Percentiles rank a stretch among this genome's conserved stretches.
Evolutionary conservation across 495 filamentous ascomycete genomes (phyloP).

Genomic region (Sphaerosporella brunnea): DNA sequence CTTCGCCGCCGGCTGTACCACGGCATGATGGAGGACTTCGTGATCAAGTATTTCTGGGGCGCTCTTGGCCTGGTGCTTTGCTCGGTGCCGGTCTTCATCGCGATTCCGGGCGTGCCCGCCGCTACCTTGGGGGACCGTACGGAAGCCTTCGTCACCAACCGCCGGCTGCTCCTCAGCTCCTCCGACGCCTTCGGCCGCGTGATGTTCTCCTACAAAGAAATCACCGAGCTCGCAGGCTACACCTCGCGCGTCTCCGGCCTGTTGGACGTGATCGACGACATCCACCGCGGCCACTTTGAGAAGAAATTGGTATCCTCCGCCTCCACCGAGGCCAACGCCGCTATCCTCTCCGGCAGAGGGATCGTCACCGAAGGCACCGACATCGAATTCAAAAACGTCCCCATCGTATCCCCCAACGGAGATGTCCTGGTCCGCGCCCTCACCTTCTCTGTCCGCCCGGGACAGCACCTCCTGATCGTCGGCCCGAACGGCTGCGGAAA

Average conservation of each 20-base stretch:
- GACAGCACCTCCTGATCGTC: constrained; percentile 84
- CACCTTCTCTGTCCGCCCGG: constrained; percentile 67
- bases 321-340: constrained; percentile 54
- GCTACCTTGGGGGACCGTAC: constrained; percentile 77
- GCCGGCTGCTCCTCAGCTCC: constrained; percentile 72
- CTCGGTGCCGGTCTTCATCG: constrained; percentile 90
- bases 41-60: constrained; percentile 99
- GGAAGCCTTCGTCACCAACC: constrained; percentile 87
- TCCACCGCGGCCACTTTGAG: constrained; percentile 71
- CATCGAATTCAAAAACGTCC: constrained; percentile 78
- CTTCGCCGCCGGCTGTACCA: constrained; percentile 77
- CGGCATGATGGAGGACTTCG: constrained; percentile 96
- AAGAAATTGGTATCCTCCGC: constrained; percentile 90
- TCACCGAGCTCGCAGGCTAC: constrained; percentile 91
- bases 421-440: constrained; percentile 71
- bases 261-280: constrained; percentile 85
- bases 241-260: constrained; percentile 79
- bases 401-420: constrained; percentile 94
- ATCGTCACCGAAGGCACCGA: constrained; percentile 55
- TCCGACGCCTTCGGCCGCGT: constrained; percentile 91
- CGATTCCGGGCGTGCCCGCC: constrained; percentile 55
- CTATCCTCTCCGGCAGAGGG: constrained; percentile 63
- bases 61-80: constrained; percentile 85
- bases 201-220: constrained; percentile 95
- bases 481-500: constrained; percentile 97